A percentile compares a stretch with the other conserved stretches of the same genome.
Evolutionary conservation across 2,329 filamentous ascomycete species (phyloP).

Genomic region (Hypomyces rosellus): DNA sequence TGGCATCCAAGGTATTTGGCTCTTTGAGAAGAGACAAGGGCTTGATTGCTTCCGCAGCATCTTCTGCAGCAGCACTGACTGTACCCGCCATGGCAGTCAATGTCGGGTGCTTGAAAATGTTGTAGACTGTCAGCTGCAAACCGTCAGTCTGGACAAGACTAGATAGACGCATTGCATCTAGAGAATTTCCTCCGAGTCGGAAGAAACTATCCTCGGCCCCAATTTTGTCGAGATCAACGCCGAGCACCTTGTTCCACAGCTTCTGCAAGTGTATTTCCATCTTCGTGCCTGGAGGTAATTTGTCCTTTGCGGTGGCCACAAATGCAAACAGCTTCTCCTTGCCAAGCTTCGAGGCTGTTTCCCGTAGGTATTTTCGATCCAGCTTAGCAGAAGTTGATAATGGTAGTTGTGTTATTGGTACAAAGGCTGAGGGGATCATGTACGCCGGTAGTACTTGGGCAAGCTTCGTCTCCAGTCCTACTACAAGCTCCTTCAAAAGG

Average conservation of each 20-base stretch:
- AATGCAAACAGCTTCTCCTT: background rate
- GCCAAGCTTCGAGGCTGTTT: too few relatives aligned
- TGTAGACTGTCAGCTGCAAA: constrained; percentile 33
- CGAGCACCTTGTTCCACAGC: background rate
- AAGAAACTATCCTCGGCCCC: constrained; percentile 5
- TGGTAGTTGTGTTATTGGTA: background rate
- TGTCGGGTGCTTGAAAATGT: constrained; percentile 25
- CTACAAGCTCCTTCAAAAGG: background rate
- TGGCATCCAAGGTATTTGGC: background rate
- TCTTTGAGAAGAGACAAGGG: background rate
- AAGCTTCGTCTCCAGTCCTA: background rate
- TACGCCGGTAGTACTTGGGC: constrained; percentile 3
- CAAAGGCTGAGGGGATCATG: constrained; percentile 9
- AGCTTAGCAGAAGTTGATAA: background rate
- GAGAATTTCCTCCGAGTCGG: constrained; percentile 6
- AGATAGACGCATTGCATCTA: constrained; percentile 22
- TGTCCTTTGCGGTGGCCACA: background rate
- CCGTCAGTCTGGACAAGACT: constrained; percentile 19
- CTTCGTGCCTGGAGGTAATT: background rate
- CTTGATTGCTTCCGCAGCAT: too few relatives aligned
- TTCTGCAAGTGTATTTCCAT: background rate
- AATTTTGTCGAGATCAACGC: background rate
- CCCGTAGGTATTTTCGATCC: background rate
- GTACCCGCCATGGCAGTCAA: background rate
- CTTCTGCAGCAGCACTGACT: too few relatives aligned